phyloP scores from a whole-genome alignment of 352 stramenopile species.

The Pythium scleroteichum region DNA sequence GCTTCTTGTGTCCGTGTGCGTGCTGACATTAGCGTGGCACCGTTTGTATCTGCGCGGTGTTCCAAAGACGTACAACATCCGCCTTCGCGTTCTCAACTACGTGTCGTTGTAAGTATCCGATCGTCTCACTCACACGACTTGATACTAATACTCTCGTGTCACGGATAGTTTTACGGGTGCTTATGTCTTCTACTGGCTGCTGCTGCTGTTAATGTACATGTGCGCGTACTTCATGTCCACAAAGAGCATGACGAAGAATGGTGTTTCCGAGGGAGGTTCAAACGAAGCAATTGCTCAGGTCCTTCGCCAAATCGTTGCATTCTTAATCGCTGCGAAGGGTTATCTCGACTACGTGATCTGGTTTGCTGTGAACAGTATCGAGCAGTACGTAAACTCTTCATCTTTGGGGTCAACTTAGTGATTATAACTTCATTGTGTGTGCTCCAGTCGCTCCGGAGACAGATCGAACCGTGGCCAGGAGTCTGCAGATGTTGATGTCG shows the following conservation, averaged over 20 bases:
- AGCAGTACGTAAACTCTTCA: conserved; percentile 39
- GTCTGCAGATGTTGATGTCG: conserved; percentile 80
- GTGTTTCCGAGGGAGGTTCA: conserved; percentile 34
- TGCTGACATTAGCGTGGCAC: conserved; percentile 82
- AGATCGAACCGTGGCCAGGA: conserved; percentile 48
- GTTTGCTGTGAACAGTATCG: conserved; percentile 90
- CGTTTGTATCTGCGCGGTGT: conserved; percentile 82
- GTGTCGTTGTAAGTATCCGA: conserved; percentile 71
- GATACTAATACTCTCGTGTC: background rate
- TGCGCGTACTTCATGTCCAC: conserved; percentile 88
- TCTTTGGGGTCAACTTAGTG: too few species aligned
- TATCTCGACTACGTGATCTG: conserved; percentile 90
- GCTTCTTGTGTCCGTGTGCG: conserved; percentile 80
- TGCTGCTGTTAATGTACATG: conserved; percentile 88
- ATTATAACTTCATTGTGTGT: too few species aligned
- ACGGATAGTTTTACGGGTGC: conserved; percentile 71
- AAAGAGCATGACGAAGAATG: conserved; percentile 44
- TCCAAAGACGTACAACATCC: conserved; percentile 89
- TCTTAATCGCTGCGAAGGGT: conserved; percentile 81
- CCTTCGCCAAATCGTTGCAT: conserved; percentile 78
- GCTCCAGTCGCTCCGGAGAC: conserved; percentile 34
- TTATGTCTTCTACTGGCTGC: conserved; percentile 89
- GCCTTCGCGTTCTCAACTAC: conserved; percentile 88
- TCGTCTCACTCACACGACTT: background rate
- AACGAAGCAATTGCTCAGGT: conserved; percentile 65